Conservation (phyloP, 441 rosid genomes). For the Populus hybrid region DNA sequence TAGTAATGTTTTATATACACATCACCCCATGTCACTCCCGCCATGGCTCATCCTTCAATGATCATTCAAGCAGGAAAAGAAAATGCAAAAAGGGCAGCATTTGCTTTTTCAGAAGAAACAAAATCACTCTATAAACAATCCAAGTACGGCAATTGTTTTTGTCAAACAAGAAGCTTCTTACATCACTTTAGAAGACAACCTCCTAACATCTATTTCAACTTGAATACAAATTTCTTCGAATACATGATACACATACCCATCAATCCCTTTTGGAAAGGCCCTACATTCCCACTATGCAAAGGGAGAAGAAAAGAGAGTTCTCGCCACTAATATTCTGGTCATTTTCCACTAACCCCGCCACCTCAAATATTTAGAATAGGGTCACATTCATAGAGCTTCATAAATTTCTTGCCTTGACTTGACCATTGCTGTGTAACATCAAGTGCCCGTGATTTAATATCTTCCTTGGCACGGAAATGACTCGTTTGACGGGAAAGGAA, state of each 20-base stretch:
- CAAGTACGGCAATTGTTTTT: neutral
- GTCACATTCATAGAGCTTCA: conserved; percentile 27
- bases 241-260: conserved; percentile 27
- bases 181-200: conserved; percentile 17
- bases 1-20: no score
- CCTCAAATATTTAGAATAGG: neutral
- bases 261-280: conserved; percentile 37
- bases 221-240: conserved; percentile 30
- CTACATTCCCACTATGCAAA: conserved; percentile 42
- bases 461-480: neutral
- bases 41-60: no score
- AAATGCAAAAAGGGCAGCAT: neutral
- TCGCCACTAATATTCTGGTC: conserved; percentile 35
- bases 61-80: neutral
- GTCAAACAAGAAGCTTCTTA: conserved; percentile 20
- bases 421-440: conserved; percentile 26
- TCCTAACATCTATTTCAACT: conserved; percentile 24
- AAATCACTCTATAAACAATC: conserved; percentile 16
- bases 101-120: conserved; percentile 19
- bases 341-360: conserved; percentile 43
- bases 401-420: conserved; percentile 20
- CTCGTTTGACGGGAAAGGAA: conserved; percentile 16
- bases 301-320: conserved; percentile 18
- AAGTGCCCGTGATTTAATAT: conserved; percentile 13
- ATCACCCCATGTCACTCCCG: no score